Evolutionary conservation across 2,329 filamentous ascomycete species (phyloP), one percentile per base, ranked within the genome.

Genomic region (Lasiodiplodia sp.): DNA sequence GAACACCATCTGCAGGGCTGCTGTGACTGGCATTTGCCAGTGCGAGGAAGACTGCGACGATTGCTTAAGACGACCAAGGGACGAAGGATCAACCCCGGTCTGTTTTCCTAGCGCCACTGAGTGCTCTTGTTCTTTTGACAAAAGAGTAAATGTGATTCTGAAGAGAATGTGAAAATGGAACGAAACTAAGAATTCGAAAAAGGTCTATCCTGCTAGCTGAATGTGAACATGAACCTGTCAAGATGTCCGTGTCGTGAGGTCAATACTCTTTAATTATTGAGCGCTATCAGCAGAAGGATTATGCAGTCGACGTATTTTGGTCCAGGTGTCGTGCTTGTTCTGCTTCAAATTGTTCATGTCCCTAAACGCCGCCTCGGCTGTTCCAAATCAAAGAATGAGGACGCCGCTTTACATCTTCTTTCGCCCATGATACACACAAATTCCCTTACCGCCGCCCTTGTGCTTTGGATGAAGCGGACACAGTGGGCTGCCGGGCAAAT

Each of bases 381-480:
- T 18, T 18, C 52, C 18, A 18, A 31, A 23, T 31, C 56, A 60
- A 47, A 23, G 5, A 18, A 1, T 12, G 28, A n/a, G 21, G 10
- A 40, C 28, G 12, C 28, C 34, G 21, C 31, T 40, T 57, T 37
- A 37, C 25, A 60, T 72, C 66, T 69, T 75, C 44, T 60, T 73
- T 58, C 74, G 68, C 23, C 79, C 79, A 75, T 85, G 83, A 74
- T 78, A 83, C 40, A 80, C 76, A 69, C 82, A 85, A 49, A 81
- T 72, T 3, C 79, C 81, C 21, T 69, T 76, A 7, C 78, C 79
- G 10, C 76, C 75, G 11, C 79, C 77, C 12, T 70, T 70, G 69
- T 84, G 81, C 68, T 78, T 80, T 14, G 74, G 71, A 71, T 79
- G 77, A 18, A 81, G 73, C 7, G 83, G 83, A 72, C 83, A 84